Base-by-base conservation (phyloP, 2,329 filamentous ascomycete genomes). In the Ophiostoma populinum region DNA sequence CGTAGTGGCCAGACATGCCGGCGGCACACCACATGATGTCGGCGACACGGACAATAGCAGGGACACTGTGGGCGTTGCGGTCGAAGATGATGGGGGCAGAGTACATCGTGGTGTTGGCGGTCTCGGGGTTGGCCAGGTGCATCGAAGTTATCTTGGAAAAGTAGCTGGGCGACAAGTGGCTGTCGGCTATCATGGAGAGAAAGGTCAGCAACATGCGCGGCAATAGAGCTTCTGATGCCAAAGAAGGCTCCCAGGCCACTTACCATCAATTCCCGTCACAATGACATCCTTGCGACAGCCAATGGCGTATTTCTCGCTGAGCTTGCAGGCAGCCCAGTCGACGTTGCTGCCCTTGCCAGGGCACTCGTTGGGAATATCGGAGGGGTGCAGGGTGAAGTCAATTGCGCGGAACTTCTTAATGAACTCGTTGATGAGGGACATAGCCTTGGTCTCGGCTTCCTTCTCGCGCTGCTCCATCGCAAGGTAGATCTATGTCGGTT, bases 261-360 rank as follows among this genome's bases (percentile, higher is more conserved):
- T 63, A 80, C 77, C 73, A 58, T 81, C 77, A 49, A 82, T 78
- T 34, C 74, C 71, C 1, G 77, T 81, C 38, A 81, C 59, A 32
- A 81, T 64, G 5, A 80, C 68, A 47, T 79, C 65, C 44, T 66
- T 68, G 40, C 70, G 61, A 43, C 55, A 46, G 7, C 49, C 50
- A 38, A 65, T 55, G 5, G 62, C 50, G 45, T 79, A 78, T 46
- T 64, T 71, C 46, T 66, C 63, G 49, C 70, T 75, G 34, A 76
- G 59, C 50, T 74, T 71, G 43, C 67, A 66, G 8, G 75, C 76
- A 13, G 75, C 74, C 72, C 75, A 82, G 34, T 69, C 68, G 40
- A 78, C 63, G 51, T 82, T 82, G 57, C 76, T 81, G 43, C 77
- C 77, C 49, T 82, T 82, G 39, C 77, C 77, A 36, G 75, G 72